These are phyloP conservation scores for Epichloe scottii DNA, from an alignment of 2,329 filamentous ascomycete species.

Conservation along the genomic window DNA sequence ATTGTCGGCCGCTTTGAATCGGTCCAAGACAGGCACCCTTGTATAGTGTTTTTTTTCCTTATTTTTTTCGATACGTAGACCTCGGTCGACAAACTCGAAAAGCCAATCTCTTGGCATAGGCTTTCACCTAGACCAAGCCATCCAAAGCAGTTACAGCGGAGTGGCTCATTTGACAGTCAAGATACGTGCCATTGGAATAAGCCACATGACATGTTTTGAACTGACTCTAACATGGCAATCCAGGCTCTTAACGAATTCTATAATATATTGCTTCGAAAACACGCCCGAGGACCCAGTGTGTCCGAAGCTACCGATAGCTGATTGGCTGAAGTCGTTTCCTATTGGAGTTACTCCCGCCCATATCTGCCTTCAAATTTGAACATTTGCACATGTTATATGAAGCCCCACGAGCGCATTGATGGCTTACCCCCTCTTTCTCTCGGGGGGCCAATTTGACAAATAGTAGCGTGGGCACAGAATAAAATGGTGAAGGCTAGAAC, in stretches of 20 bases:
- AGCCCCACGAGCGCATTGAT: slow-evolving; percentile 4
- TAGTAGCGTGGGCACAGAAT: no score
- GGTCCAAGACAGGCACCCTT: neutral
- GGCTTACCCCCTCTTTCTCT: neutral
- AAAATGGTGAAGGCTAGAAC: no score
- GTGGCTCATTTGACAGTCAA: neutral
- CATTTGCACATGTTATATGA: neutral
- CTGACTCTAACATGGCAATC: neutral
- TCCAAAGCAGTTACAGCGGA: neutral
- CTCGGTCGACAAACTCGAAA: neutral
- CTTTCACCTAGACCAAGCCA: no score
- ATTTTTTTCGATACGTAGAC: neutral
- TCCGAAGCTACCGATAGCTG: neutral
- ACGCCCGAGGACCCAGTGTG: neutral
- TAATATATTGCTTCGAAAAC: neutral
- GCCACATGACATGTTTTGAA: neutral
- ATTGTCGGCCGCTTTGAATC: slow-evolving; percentile 1
- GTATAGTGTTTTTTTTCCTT: neutral
- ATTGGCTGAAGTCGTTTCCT: neutral
- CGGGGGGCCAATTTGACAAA: no score
- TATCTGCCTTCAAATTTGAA: neutral
- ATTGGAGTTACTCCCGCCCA: neutral
- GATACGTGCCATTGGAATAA: neutral
- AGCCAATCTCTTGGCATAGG: no score
- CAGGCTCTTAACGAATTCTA: neutral